A percentile compares a stretch with the other conserved stretches of the same genome.
These are phyloP conservation scores for Fallopia convolvulus DNA, from an alignment of 148 eudicot genomes.

Conservation along the genomic window DNA sequence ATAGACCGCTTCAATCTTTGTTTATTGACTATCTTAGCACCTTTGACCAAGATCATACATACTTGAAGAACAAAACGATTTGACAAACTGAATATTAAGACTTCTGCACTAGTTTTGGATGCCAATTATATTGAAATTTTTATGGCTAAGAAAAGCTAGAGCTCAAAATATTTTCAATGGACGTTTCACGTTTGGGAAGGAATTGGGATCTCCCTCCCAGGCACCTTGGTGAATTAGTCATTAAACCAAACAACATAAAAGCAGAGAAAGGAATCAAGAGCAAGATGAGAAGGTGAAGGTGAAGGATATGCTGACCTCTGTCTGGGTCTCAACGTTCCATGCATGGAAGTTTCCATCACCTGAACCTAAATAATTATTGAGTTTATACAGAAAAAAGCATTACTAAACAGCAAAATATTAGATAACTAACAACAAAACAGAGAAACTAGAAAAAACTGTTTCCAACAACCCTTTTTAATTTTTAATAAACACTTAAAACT, in stretches of 20 bases:
- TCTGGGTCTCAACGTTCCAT: conserved; percentile 53
- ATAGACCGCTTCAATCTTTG: not conserved
- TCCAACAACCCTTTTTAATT: no score
- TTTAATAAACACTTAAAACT: no score
- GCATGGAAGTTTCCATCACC: conserved; percentile 91
- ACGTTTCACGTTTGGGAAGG: not conserved
- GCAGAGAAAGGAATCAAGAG: not conserved
- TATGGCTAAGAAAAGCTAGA: not conserved
- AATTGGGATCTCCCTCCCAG: not conserved
- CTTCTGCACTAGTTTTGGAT: not conserved
- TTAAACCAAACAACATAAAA: not conserved
- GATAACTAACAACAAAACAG: not conserved
- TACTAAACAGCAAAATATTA: not conserved
- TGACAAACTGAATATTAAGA: not conserved
- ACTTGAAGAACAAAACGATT: not conserved
- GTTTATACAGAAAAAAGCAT: not conserved
- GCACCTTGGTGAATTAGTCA: not conserved
- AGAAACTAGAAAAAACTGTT: no score
- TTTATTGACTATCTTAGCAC: not conserved
- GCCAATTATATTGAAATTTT: not conserved
- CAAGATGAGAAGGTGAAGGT: not conserved
- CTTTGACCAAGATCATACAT: not conserved
- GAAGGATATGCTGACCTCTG: conserved; percentile 40
- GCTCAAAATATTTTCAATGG: not conserved
- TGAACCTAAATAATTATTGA: conserved; percentile 46